Evolutionary conservation across 2,329 filamentous ascomycete genomes (phyloP).

Genomic region (Colletotrichum karsti): DNA sequence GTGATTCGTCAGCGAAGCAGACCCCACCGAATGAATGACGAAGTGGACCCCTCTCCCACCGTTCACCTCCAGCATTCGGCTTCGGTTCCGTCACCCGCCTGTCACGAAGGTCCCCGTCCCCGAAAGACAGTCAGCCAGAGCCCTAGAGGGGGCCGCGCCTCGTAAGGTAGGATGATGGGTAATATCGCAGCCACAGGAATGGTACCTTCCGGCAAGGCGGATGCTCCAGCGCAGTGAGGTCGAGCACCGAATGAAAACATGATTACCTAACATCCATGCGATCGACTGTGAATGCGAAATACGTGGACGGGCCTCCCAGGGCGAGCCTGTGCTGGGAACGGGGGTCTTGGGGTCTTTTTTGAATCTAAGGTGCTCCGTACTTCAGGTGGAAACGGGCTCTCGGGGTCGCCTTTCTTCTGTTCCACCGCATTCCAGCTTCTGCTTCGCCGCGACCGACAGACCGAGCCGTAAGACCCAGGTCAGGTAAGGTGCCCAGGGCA

Average conservation of each 20-base stretch:
- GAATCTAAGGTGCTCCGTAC: no score
- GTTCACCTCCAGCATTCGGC: background rate
- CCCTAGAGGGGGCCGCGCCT: background rate
- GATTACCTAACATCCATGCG: constrained; percentile 19
- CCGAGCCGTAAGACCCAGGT: background rate
- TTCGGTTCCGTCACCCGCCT: background rate
- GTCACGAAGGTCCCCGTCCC: background rate
- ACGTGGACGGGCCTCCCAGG: background rate
- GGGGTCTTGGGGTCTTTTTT: background rate
- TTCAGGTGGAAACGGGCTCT: constrained; percentile 11
- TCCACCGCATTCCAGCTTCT: background rate
- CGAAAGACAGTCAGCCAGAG: background rate
- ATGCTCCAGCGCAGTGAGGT: no score
- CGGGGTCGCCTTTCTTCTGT: constrained; percentile 7
- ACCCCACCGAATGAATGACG: constrained; percentile 17
- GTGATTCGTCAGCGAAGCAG: constrained; percentile 5
- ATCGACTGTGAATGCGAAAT: no score
- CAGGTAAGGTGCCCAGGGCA: background rate
- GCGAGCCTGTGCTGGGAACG: constrained; percentile 3
- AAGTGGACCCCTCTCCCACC: background rate
- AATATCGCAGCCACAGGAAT: background rate
- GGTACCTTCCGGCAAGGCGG: no score
- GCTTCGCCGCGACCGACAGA: background rate
- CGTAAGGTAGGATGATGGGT: background rate
- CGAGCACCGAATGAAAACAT: no score